Evolutionary conservation across 164 flowering plant genomes (phyloP), one percentile per base, ranked within the genome.

Genomic region (Cinnamomum chago): DNA sequence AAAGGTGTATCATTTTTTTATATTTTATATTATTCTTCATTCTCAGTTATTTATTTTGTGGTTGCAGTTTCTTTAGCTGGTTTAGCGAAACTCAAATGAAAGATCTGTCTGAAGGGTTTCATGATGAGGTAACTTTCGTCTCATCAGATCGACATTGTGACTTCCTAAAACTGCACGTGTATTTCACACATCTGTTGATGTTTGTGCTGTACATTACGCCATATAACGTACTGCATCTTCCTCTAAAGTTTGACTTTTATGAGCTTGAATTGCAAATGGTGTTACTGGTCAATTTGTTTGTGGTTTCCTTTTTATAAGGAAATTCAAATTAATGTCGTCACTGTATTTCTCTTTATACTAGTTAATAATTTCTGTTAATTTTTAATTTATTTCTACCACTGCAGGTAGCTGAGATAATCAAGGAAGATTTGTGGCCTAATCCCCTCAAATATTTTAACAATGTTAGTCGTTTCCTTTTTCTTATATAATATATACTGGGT

Each of bases 351-450:
- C 30, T 10, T 15, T 20, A 14, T 64, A 17, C 67, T 22, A 28
- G 12, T 33, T 22, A n/a, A 2, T 72, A 60, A 15, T 50, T 22
- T 64, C 66, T 28, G 52, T 18, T 50, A 47, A 35, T 62, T 67
- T 64, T 27, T 3, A 23, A 18, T 70, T 65, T 22, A n/a, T 47
- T 11, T 73, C 24, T 73, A 24, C 28, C 40, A 50, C 71, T 75
- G 80, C 82, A 86, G 89, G 85, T 86, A 51, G 89, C 85, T 28
- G 89, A 86, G 70, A 75, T 86, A 71, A 83, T 86, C 30, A 86
- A 82, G 84, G 89, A 86, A 73, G 89, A 86, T 70, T 71, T 86
- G 52, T 86, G 89, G 89, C 85, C 87, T 47, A 83, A 86, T 74
- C 89, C 89, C 72, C 83, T 86, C 73, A 85, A 76, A 76, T 86